These are phyloP conservation scores for Stagonosporopsis chrysanthemi DNA, from an alignment of 2,329 filamentous ascomycete species.

Conservation along the genomic window DNA sequence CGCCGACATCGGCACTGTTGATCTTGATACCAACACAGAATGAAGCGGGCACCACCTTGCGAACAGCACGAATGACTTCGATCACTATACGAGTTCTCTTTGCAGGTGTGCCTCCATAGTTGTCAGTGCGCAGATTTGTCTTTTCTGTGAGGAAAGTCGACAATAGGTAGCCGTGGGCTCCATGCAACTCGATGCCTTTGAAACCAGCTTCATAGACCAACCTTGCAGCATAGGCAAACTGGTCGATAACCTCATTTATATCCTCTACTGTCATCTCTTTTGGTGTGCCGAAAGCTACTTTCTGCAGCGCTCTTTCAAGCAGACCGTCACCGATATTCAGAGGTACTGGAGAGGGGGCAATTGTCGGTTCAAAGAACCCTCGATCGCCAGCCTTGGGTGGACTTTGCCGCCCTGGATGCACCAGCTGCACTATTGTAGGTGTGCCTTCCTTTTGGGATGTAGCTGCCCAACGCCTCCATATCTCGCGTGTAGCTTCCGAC, in stretches of 20 bases:
- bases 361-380: constrained; percentile 41
- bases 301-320: constrained; percentile 55
- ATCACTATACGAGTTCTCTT: constrained; percentile 58
- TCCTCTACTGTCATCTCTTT: constrained; percentile 60
- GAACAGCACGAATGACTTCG: constrained; percentile 54
- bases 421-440: constrained; percentile 63
- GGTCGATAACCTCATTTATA: constrained; percentile 62
- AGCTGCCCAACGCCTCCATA: constrained; percentile 26
- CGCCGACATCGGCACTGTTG: constrained; percentile 58
- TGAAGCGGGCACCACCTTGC: constrained; percentile 50
- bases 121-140: constrained; percentile 58
- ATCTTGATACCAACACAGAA: constrained; percentile 60
- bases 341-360: constrained; percentile 55
- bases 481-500: constrained; percentile 51
- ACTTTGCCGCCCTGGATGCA: constrained; percentile 67
- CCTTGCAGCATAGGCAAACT: constrained; percentile 65
- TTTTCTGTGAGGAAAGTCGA: constrained; percentile 52
- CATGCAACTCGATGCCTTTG: constrained; percentile 63
- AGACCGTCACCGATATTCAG: constrained; percentile 37
- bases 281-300: constrained; percentile 53
- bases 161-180: constrained; percentile 60
- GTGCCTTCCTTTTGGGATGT: constrained; percentile 53
- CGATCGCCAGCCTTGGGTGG: constrained; percentile 52
- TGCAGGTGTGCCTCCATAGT: constrained; percentile 56
- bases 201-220: constrained; percentile 60